Evolutionary conservation across 140 eudicot species (phyloP), one percentile per base, ranked within the genome.

Genomic region (Senecio squalidus): DNA sequence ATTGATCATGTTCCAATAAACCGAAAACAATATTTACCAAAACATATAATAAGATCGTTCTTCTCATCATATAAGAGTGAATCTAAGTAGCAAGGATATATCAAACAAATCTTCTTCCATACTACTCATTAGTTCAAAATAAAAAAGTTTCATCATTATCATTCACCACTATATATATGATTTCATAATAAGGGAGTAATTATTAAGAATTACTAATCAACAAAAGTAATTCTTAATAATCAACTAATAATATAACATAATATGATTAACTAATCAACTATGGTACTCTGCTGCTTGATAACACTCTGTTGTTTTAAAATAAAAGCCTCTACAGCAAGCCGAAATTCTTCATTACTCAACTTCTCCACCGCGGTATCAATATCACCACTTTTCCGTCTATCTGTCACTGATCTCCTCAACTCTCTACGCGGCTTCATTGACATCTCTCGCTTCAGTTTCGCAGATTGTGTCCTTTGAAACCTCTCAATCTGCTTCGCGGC

Each of bases 391-490:
- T 64, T 76, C 41, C 79, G 64, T 11, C 44, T 66, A 50, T 72
- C 80, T 17, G 89, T 78, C 83, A 62, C 84, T 65, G 95, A 76
- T 66, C 91, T 77, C 31, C 82, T 75, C 61, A 76, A 63, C 64
- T 79, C 82, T 34, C 21, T 33, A 2, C 16, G 44, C 29, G 75
- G 76, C 69, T 62, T 57, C 80, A 36, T 60, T 6, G 70, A 28
- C 2, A 69, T 69, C 43, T 76, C 81, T 2, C 80, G 74, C 70
- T 64, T 75, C 83, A 84, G 57, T 48, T 44, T 82, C 54, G 56
- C 95, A 67, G 95, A 84, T 21, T 80, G 85, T 4, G 95, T 84
- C 63, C 97, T 72, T 58, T 74, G 67, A 45, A 84, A 84, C 40
- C 55, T 67, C 67, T 58, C 70, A 24, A 79, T 82, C 64, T 74